A percentile compares a stretch with the other conserved stretches of the same genome.
These are phyloP conservation scores for Luffa acutangula DNA, from an alignment of 306 rosid genomes.

Conservation along the genomic window DNA sequence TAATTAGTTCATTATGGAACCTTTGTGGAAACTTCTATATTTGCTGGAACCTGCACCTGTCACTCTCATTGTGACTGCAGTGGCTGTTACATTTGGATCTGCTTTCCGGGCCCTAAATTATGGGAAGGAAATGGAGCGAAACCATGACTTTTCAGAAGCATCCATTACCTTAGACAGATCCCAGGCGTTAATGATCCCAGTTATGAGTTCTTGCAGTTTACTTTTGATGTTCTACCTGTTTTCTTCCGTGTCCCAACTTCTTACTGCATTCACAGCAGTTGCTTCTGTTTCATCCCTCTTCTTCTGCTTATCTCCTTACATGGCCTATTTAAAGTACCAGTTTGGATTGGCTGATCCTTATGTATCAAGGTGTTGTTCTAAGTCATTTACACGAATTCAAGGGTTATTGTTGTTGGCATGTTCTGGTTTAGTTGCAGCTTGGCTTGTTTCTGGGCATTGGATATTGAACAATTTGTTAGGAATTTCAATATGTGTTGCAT, in stretches of 20 bases:
- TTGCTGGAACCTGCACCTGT: slow-evolving; percentile 92
- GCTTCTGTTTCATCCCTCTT: slow-evolving; percentile 78
- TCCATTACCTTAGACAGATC: slow-evolving; percentile 85
- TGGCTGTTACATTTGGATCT: slow-evolving; percentile 84
- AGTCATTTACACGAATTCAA: slow-evolving; percentile 72
- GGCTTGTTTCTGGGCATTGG: slow-evolving; percentile 99
- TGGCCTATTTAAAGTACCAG: slow-evolving; percentile 50
- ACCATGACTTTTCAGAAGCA: slow-evolving; percentile 66
- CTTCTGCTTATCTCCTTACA: slow-evolving; percentile 74
- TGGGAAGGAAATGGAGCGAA: slow-evolving; percentile 95
- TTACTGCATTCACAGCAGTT: slow-evolving; percentile 80
- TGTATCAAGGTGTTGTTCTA: slow-evolving; percentile 92
- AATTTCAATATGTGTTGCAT: slow-evolving; percentile 88
- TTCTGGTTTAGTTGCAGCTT: slow-evolving; percentile 49
- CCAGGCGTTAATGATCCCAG: slow-evolving; percentile 93
- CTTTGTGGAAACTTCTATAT: slow-evolving; percentile 68
- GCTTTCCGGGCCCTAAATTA: slow-evolving; percentile 91
- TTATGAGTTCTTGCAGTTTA: slow-evolving; percentile 94
- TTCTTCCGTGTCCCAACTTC: slow-evolving; percentile 84
- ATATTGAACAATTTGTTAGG: slow-evolving; percentile 81
- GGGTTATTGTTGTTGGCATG: slow-evolving; percentile 55
- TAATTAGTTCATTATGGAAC: slow-evolving; percentile 44
- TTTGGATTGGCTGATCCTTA: slow-evolving; percentile 78
- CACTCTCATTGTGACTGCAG: slow-evolving; percentile 70
- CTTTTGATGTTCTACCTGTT: slow-evolving; percentile 96